These are phyloP conservation scores for Anthoceros angustus DNA, from an alignment of 225 moss, liverwort and hornwort species.

Conservation along the genomic window DNA sequence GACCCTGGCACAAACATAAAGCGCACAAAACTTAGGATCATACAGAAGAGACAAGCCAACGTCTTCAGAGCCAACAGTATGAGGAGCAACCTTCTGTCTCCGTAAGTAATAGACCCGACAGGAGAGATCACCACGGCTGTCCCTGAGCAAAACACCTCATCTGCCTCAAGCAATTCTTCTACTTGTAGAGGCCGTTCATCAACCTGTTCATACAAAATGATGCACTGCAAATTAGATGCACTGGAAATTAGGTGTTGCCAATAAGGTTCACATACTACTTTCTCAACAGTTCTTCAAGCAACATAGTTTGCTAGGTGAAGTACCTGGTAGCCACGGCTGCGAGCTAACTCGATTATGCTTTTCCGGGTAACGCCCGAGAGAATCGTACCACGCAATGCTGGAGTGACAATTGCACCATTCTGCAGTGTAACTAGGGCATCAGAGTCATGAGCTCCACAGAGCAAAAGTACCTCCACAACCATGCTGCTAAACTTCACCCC, in stretches of 20 bases:
- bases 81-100: slow-evolving; percentile 20
- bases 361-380: slow-evolving; percentile 78
- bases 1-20: not conserved
- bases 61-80: too few species aligned
- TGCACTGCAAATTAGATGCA: not conserved
- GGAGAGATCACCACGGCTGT: slow-evolving; percentile 88
- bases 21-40: too few species aligned
- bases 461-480: not conserved
- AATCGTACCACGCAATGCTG: slow-evolving; percentile 67
- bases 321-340: slow-evolving; percentile 54
- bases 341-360: slow-evolving; percentile 66
- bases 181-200: slow-evolving; percentile 56
- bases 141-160: slow-evolving; percentile 88
- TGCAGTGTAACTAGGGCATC: slow-evolving; percentile 14
- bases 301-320: not conserved
- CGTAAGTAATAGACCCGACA: slow-evolving; percentile 58
- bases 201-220: slow-evolving; percentile 24
- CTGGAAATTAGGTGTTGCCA: not conserved
- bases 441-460: not conserved
- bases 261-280: not conserved
- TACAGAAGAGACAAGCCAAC: too few species aligned
- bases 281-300: too few species aligned
- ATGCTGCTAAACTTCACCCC: not conserved
- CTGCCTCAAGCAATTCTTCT: slow-evolving; percentile 65
- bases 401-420: slow-evolving; percentile 53